These are phyloP conservation scores for Colletotrichum caudatum DNA, from an alignment of 2,329 filamentous ascomycete species.

Conservation along the genomic window DNA sequence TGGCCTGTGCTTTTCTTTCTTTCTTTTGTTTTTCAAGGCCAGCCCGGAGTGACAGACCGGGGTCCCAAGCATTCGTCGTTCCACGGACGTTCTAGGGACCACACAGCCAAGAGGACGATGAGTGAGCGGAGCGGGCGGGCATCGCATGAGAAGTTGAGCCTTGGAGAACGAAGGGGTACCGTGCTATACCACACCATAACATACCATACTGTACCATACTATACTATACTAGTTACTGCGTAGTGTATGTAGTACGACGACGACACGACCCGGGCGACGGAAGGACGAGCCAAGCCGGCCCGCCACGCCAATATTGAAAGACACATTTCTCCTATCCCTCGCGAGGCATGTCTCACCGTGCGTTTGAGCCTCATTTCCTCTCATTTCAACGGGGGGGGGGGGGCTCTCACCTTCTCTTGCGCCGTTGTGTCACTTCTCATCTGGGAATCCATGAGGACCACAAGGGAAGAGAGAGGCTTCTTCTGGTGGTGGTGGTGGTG, in stretches of 20 bases:
- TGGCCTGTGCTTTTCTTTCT: conserved; percentile 28
- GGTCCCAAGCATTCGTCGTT: conserved; percentile 28
- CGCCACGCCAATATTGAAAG: conserved; percentile 6
- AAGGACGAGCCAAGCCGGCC: not conserved
- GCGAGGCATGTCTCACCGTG: conserved; percentile 15
- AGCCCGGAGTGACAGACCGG: conserved; percentile 15
- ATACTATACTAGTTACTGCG: too few relatives aligned
- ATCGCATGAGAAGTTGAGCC: not conserved
- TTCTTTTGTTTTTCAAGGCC: conserved; percentile 17
- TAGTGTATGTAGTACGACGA: too few relatives aligned
- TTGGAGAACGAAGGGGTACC: not conserved
- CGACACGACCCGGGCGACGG: conserved; percentile 15
- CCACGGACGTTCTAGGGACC: conserved; percentile 33
- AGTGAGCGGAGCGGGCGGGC: not conserved
- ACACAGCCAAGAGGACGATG: conserved; percentile 8
- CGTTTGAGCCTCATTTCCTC: conserved; percentile 39
- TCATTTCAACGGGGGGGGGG: not conserved
- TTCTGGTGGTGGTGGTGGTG: not conserved
- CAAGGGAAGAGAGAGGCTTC: not conserved
- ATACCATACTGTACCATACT: too few relatives aligned
- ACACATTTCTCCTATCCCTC: conserved; percentile 11
- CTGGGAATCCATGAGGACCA: not conserved
- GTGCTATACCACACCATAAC: too few relatives aligned
- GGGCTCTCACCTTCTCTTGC: not conserved
- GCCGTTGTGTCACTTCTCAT: conserved; percentile 23